phyloP scores from a whole-genome alignment of 2,329 filamentous ascomycete species.

The Cadophora gregata region DNA sequence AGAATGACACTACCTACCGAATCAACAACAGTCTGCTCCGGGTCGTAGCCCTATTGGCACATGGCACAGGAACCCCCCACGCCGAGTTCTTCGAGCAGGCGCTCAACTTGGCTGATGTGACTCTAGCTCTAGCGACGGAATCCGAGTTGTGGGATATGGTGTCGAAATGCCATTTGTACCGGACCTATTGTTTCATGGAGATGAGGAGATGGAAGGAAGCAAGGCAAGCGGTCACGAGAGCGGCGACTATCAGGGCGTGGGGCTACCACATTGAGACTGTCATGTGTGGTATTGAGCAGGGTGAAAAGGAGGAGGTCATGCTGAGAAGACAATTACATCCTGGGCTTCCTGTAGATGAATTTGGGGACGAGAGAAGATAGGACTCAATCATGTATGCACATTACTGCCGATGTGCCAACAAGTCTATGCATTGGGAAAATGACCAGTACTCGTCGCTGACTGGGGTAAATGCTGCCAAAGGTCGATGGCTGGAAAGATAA shows the following conservation, averaged over 20 bases:
- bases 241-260: conserved; percentile 3
- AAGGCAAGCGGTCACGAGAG: neutral
- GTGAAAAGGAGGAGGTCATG: neutral
- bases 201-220: neutral
- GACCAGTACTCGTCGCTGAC: too few relatives aligned
- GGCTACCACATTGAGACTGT: neutral
- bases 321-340: too few relatives aligned
- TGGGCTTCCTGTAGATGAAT: too few relatives aligned
- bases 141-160: conserved; percentile 2
- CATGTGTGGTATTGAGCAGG: neutral
- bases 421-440: too few relatives aligned
- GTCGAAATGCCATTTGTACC: conserved; percentile 4
- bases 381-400: neutral
- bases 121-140: neutral
- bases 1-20: neutral
- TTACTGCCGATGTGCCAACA: too few relatives aligned
- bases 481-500: too few relatives aligned
- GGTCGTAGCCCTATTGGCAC: neutral
- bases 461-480: too few relatives aligned
- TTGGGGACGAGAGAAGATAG: neutral
- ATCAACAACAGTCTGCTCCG: neutral
- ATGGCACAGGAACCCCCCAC: neutral
- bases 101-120: neutral
- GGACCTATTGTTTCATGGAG: neutral
- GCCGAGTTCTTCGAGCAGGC: neutral